phyloP scores from a whole-genome alignment of 2,329 filamentous ascomycete genomes.

The Penicillium sp. region DNA sequence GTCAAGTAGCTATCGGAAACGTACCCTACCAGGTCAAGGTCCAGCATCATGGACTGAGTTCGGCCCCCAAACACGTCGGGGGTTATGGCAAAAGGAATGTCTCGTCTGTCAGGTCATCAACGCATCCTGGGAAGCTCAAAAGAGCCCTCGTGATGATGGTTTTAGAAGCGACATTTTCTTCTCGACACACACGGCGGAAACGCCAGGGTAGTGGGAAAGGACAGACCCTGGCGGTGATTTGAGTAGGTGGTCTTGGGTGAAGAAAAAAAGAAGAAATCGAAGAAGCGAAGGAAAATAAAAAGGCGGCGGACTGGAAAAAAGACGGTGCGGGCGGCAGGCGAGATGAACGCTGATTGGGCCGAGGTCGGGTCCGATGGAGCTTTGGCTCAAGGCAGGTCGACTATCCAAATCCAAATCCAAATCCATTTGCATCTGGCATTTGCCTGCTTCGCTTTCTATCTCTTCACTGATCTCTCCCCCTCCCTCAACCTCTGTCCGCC shows the following conservation, averaged over 20 bases:
- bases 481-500: not conserved
- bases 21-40: slow-evolving; percentile 22
- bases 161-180: slow-evolving; percentile 73
- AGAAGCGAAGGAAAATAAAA: slow-evolving; percentile 24
- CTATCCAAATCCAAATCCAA: slow-evolving; percentile 35
- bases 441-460: slow-evolving; percentile 11
- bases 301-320: slow-evolving; percentile 32
- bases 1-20: slow-evolving; percentile 17
- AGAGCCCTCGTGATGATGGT: slow-evolving; percentile 72
- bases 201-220: slow-evolving; percentile 64
- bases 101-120: slow-evolving; percentile 53
- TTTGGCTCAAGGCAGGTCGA: slow-evolving; percentile 18
- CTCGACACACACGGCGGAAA: slow-evolving; percentile 75
- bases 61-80: not conserved
- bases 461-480: slow-evolving; percentile 8
- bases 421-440: slow-evolving; percentile 2
- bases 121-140: slow-evolving; percentile 47
- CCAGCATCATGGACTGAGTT: not conserved
- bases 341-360: slow-evolving; percentile 36
- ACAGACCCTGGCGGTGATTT: slow-evolving; percentile 70
- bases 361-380: slow-evolving; percentile 12
- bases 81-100: slow-evolving; percentile 34
- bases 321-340: slow-evolving; percentile 35
- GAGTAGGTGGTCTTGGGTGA: slow-evolving; percentile 69
- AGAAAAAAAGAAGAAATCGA: slow-evolving; percentile 34